Percentiles rank a stretch among this genome's conserved stretches.
Evolutionary conservation across 176 grass and related monocot genomes (phyloP).

Genomic region (Triticum dicoccoides): DNA sequence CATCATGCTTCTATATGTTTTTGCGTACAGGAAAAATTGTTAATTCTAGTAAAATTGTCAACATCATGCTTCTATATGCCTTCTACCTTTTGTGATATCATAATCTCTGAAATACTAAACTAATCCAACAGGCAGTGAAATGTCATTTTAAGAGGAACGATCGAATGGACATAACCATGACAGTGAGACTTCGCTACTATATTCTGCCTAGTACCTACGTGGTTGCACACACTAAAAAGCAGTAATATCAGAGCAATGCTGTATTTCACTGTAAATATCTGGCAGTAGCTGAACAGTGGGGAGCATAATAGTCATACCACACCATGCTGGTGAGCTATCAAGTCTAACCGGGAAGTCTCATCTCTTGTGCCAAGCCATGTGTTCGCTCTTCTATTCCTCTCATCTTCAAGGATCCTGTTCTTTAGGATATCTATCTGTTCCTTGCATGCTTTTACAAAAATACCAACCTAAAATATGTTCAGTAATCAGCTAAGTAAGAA

Average conservation of each 20-base stretch:
- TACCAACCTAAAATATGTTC: conserved; percentile 55
- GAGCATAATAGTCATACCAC: conserved; percentile 70
- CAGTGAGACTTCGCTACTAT: too few relatives aligned
- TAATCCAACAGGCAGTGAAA: too few relatives aligned
- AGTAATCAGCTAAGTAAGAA: conserved; percentile 27
- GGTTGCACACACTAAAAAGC: not conserved
- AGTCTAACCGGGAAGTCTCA: conserved; percentile 65
- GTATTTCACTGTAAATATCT: not conserved
- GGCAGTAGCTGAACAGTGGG: not conserved
- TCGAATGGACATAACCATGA: too few relatives aligned
- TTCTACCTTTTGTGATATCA: too few relatives aligned
- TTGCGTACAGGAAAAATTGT: too few relatives aligned
- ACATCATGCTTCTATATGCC: too few relatives aligned
- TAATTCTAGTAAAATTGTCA: too few relatives aligned
- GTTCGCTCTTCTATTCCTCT: conserved; percentile 50
- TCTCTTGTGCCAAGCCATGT: conserved; percentile 66
- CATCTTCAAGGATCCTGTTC: conserved; percentile 78
- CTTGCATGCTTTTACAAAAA: conserved; percentile 96
- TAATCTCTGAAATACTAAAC: too few relatives aligned
- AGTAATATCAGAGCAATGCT: not conserved
- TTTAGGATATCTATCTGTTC: conserved; percentile 96
- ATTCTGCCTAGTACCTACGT: not conserved
- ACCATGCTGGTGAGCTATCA: conserved; percentile 96
- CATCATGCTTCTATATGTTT: not conserved
- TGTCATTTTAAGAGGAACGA: too few relatives aligned